Percentiles rank a stretch among this genome's conserved stretches.
Evolutionary conservation across 2,329 filamentous ascomycete species (phyloP).

Genomic region (Xylariaceae sp.): DNA sequence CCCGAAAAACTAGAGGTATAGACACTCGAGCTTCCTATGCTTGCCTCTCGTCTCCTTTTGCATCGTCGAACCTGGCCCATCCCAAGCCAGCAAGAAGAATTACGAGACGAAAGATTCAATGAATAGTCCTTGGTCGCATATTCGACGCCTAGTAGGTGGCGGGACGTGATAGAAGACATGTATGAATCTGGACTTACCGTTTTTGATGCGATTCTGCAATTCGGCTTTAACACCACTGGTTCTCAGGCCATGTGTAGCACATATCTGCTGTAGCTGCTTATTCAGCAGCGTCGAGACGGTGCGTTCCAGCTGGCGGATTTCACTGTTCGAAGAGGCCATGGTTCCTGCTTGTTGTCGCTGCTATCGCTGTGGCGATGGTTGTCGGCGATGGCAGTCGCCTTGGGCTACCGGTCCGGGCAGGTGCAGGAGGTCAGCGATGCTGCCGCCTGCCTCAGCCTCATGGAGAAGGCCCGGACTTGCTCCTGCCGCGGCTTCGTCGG

Average conservation of each 20-base stretch:
- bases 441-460: conserved; percentile 31
- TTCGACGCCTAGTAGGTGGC: too few relatives aligned
- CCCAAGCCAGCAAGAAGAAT: too few relatives aligned
- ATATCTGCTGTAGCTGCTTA: conserved; percentile 75
- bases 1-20: not conserved
- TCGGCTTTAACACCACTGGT: conserved; percentile 86
- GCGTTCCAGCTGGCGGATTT: conserved; percentile 53
- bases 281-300: conserved; percentile 57
- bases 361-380: not conserved
- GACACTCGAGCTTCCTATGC: too few relatives aligned
- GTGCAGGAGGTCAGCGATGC: conserved; percentile 26
- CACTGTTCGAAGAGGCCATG: conserved; percentile 41
- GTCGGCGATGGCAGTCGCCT: not conserved
- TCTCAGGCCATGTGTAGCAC: conserved; percentile 73
- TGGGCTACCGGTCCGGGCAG: conserved; percentile 34
- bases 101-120: too few relatives aligned
- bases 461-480: conserved; percentile 33
- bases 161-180: not conserved
- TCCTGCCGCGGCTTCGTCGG: not conserved
- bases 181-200: conserved; percentile 63
- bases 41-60: too few relatives aligned
- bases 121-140: too few relatives aligned
- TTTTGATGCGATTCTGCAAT: conserved; percentile 77
- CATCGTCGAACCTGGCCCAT: too few relatives aligned
- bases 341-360: not conserved